phyloP scores from a whole-genome alignment of 2,329 filamentous ascomycete species.

The Alternaria burnsii region DNA sequence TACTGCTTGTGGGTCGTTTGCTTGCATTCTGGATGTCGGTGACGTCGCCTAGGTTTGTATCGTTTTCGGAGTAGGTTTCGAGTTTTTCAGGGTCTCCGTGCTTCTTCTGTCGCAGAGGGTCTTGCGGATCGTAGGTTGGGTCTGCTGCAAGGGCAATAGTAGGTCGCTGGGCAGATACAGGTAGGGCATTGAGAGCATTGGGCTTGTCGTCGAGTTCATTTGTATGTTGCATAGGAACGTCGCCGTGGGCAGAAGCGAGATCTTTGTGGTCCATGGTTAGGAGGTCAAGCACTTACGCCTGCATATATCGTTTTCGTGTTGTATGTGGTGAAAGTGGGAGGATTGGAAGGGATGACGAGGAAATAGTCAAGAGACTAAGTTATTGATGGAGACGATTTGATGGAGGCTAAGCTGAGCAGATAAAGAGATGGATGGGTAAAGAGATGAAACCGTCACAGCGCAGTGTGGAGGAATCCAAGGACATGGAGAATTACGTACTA shows the following conservation, averaged over 20 bases:
- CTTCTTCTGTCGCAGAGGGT: conserved; percentile 21
- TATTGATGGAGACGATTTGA: background rate
- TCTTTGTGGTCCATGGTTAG: conserved; percentile 28
- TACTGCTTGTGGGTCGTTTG: conserved; percentile 16
- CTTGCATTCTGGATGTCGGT: conserved; percentile 36
- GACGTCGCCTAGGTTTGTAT: conserved; percentile 34
- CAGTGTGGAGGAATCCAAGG: conserved; percentile 10
- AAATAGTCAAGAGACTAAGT: background rate
- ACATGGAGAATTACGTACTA: conserved; percentile 25
- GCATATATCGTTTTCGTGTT: conserved; percentile 4
- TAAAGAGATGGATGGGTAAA: background rate
- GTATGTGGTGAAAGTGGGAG: background rate
- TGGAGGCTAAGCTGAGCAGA: conserved; percentile 2
- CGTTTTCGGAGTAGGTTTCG: conserved; percentile 29
- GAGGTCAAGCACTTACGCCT: conserved; percentile 21
- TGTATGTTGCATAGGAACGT: conserved; percentile 23
- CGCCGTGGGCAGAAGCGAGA: conserved; percentile 20
- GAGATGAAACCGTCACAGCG: conserved; percentile 8
- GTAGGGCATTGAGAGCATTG: conserved; percentile 23
- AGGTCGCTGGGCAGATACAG: conserved; percentile 28
- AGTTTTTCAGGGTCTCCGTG: conserved; percentile 23
- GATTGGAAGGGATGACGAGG: background rate
- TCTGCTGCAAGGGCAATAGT: conserved; percentile 33
- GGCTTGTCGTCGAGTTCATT: conserved; percentile 20
- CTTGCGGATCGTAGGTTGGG: conserved; percentile 30